Evolutionary conservation across 139 green algal species (phyloP), one percentile per base, ranked within the genome.

Genomic region (Micractinium sp.): DNA sequence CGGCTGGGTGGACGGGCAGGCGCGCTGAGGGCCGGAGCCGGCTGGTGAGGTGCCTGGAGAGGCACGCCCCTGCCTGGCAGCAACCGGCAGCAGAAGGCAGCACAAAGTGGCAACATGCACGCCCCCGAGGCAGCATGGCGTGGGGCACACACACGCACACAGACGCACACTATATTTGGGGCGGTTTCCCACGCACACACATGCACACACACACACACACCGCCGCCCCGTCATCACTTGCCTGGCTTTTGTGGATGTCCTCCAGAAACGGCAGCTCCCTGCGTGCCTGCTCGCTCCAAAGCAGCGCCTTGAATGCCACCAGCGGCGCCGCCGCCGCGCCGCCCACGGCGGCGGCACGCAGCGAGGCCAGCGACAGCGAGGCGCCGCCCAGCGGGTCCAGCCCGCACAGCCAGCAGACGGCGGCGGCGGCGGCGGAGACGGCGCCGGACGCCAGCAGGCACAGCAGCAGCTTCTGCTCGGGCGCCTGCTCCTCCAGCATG

Each of bases 351-450:
- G 69, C 87, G 13, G 87, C 87, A 3, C 39, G 38, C 41, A 89
- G 63, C 13, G 75, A 87, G 25, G 75, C 47, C 36, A 85, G 25
- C 5, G 53, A 86, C 82, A 92, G 53, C 22, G 85, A 89, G 67
- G 90, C 90, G 63, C 90, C 90, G 20, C 90, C 90, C 36, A 76
- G 41, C 3, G 82, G 80, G 85, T 92, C 90, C 3, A 92, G 39
- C 1, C 87, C 90, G 67, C 81, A 89, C 33, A 90, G 22, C 80
- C 41, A 87, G 73, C 86, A 91, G 7, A 80, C 86, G 1, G 69
- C 23, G 12, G 56, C 74, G 29, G 63, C 74, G 36, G 33, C 74
- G 23, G 33, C 67, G 2, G 80, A 74, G 13, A 91, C 56, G 39
- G 69, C 20, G 27, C 63, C 78, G 1, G 56, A 82, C 22, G 86